Percentiles rank a stretch among this genome's conserved stretches.
These are phyloP conservation scores for Ascoidea rubescens DNA, from an alignment of 805 yeast species.

Conservation along the genomic window DNA sequence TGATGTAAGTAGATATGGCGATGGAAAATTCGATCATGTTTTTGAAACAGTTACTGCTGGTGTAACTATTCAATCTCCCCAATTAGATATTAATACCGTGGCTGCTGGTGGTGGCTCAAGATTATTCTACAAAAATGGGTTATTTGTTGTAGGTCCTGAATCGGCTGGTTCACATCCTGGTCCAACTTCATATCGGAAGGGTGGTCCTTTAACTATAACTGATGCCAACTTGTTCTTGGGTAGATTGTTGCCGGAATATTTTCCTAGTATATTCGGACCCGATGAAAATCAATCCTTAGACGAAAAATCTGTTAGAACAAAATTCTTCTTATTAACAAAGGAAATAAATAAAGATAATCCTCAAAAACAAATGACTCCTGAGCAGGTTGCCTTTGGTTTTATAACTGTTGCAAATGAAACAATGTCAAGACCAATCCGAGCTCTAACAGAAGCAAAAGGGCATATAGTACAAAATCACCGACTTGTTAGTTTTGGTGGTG, in stretches of 20 bases:
- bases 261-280: conserved; percentile 78
- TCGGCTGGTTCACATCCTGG: conserved; percentile 85
- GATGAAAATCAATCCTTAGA: conserved; percentile 63
- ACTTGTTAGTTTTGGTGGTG: conserved; percentile 82
- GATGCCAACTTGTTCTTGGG: conserved; percentile 73
- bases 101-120: conserved; percentile 82
- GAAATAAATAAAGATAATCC: conserved; percentile 35
- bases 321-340: conserved; percentile 40
- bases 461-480: conserved; percentile 50
- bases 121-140: conserved; percentile 51
- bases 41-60: conserved; percentile 81
- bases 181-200: conserved; percentile 76
- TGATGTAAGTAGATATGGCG: conserved; percentile 63
- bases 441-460: conserved; percentile 77
- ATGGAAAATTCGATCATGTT: conserved; percentile 60
- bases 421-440: conserved; percentile 85
- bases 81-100: conserved; percentile 65
- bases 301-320: conserved; percentile 29
- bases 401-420: conserved; percentile 73
- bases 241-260: conserved; percentile 55
- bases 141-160: conserved; percentile 76
- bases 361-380: conserved; percentile 28
- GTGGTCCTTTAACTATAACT: conserved; percentile 74
- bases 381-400: conserved; percentile 72
- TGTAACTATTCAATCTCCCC: conserved; percentile 73